Evolutionary conservation across 495 filamentous ascomycete genomes (phyloP).

Genomic region (Xeromyces bisporus): DNA sequence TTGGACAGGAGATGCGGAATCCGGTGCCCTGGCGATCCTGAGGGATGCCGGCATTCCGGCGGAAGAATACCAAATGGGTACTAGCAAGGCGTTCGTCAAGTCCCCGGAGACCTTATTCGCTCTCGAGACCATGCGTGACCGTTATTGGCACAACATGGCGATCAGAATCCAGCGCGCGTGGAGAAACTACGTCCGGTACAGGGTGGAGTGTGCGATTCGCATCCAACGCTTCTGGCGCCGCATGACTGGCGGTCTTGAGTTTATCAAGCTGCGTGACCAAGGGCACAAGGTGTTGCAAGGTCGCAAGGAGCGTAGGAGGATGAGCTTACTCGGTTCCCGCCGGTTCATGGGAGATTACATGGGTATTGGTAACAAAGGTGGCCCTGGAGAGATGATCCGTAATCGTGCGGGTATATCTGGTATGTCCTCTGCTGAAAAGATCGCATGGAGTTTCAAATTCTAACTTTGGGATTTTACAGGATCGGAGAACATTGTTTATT

Average conservation of each 20-base stretch:
- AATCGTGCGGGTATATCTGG: conserved; percentile 45
- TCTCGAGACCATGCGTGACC: conserved; percentile 90
- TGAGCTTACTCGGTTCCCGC: conserved; percentile 76
- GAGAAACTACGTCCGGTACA: conserved; percentile 86
- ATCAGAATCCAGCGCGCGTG: conserved; percentile 94
- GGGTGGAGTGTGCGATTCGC: conserved; percentile 78
- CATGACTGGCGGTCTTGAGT: conserved; percentile 72
- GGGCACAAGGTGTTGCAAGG: conserved; percentile 72
- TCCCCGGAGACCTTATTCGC: conserved; percentile 96
- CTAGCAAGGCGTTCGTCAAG: conserved; percentile 96
- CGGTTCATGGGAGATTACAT: conserved; percentile 94
- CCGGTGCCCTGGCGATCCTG: conserved; percentile 82
- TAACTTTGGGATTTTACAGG: conserved; percentile 14
- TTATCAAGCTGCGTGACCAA: conserved; percentile 70
- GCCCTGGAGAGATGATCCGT: conserved; percentile 68
- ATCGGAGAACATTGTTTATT: conserved; percentile 68
- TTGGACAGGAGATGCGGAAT: conserved; percentile 73
- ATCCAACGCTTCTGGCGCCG: conserved; percentile 95
- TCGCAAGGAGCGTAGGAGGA: conserved; percentile 79
- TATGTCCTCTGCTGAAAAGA: conserved; percentile 8
- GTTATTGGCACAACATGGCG: conserved; percentile 99
- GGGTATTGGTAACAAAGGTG: conserved; percentile 61
- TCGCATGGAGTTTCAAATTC: background rate
- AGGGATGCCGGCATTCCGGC: conserved; percentile 88
- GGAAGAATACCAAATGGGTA: conserved; percentile 95